Base-by-base conservation (phyloP, 2,329 filamentous ascomycete genomes). In the Penicillium sp. region DNA sequence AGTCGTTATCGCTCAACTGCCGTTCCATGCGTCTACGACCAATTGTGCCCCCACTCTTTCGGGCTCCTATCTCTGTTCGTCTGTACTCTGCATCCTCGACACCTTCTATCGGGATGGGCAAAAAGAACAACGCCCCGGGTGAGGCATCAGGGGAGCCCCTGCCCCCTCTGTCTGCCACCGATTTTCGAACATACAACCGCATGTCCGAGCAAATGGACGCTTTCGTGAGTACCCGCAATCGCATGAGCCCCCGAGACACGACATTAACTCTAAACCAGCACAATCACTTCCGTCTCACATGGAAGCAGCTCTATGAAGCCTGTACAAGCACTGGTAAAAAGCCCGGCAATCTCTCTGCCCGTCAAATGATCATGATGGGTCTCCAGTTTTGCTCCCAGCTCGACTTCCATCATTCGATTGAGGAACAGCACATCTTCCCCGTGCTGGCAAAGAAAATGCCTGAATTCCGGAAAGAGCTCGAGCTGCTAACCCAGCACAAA, bases 381-480 rank as follows among this genome's bases (percentile, higher is more conserved):
- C 73, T 87, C n/a, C 72, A 81, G 40, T 89, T 95, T 65, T 77
- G 80, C 55, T 75, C 77, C 13, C 78, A 85, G 47, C 80, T 95
- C n/a, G 78, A 80, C 8, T 69, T 79, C 47, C 89, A 95, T 70
- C 90, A 95, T 72, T 74, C 72, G 47, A 91, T 95, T 60, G 90
- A 95, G 67, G 89, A 96, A 68, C 70, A 74, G 24, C 80, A 89
- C 65, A 75, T 95, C 32, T 95, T 95, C 67, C 90, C 89, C 1
- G 62, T 84, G 0, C 77, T 95, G 1, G 88, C 86, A 10, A 74
- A 73, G 57, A 83, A 81, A 56, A 94, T 94, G 88, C 82, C 86
- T 4, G 84, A 86, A 55, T 95, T 95, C 63, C 73, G 74, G 50
- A 73, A 71, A 53, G 76, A 78, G n/a, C 75, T 84, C 11, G 78